A percentile compares a stretch with the other conserved stretches of the same genome.
phyloP scores from a whole-genome alignment of 257 asterid species.

The Rubia yunnanensis region DNA sequence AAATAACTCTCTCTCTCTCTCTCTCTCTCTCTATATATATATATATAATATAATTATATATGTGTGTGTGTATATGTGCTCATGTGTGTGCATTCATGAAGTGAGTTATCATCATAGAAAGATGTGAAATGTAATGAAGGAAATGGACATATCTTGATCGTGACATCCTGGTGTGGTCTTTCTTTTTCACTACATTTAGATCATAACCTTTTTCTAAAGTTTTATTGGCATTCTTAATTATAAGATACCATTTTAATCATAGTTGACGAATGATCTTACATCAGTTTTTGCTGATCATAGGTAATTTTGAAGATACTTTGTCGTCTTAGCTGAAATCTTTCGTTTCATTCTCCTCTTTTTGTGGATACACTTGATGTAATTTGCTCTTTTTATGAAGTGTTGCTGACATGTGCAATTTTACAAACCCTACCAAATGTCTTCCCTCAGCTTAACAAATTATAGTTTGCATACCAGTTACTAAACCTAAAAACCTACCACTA shows the following conservation, averaged over 20 bases:
- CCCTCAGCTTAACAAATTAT: neutral
- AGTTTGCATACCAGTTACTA: neutral
- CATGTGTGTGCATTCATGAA: no score
- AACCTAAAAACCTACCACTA: neutral
- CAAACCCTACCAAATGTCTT: neutral
- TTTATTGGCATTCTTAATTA: neutral
- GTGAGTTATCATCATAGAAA: neutral
- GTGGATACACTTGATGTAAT: neutral
- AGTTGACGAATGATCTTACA: neutral
- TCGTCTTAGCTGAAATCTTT: neutral
- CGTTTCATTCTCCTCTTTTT: neutral
- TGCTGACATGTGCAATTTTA: neutral
- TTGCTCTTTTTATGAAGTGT: neutral
- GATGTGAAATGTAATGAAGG: neutral
- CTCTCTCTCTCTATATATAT: neutral
- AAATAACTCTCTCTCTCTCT: constrained; percentile 18
- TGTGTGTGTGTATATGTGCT: no score
- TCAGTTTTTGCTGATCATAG: neutral
- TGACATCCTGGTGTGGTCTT: neutral
- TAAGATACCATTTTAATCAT: neutral
- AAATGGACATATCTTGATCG: neutral
- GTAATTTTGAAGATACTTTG: neutral
- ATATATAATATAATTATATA: no score
- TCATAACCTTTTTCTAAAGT: neutral
- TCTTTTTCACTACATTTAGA: neutral